phyloP scores from a whole-genome alignment of 1,284 basidiomycete species.

The Wallemia mellicola region DNA sequence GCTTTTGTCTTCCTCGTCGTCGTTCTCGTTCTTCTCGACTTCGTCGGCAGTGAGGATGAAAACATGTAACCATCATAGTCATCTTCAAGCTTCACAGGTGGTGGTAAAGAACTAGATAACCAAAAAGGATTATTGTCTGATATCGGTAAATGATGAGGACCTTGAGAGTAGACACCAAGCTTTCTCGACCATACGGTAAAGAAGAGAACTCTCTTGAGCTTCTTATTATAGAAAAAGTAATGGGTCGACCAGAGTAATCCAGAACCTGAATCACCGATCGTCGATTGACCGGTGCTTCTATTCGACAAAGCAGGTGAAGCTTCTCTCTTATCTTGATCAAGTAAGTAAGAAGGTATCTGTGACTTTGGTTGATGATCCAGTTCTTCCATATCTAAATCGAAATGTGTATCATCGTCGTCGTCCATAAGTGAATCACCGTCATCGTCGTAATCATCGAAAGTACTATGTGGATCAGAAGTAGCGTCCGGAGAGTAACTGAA shows the following conservation, averaged over 20 bases:
- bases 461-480: conserved; percentile 78
- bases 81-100: conserved; percentile 1
- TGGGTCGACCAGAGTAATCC: conserved; percentile 84
- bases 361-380: conserved; percentile 5
- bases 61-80: neutral
- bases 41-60: neutral
- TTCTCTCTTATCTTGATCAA: conserved; percentile 5
- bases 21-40: neutral
- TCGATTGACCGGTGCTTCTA: neutral
- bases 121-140: neutral
- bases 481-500: conserved; percentile 82
- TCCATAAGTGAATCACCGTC: conserved; percentile 6
- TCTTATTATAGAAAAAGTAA: conserved; percentile 89
- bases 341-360: conserved; percentile 4
- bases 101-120: neutral
- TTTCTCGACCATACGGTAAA: neutral
- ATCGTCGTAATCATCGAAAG: conserved; percentile 38
- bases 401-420: conserved; percentile 11
- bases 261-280: conserved; percentile 11
- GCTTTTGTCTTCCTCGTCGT: neutral
- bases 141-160: neutral
- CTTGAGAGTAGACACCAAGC: neutral
- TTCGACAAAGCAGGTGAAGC: neutral
- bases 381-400: conserved; percentile 11
- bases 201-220: conserved; percentile 14